Percentiles rank a stretch among this genome's conserved stretches.
Conservation (phyloP, 495 filamentous ascomycete genomes). For the Apiosordaria backusii region DNA sequence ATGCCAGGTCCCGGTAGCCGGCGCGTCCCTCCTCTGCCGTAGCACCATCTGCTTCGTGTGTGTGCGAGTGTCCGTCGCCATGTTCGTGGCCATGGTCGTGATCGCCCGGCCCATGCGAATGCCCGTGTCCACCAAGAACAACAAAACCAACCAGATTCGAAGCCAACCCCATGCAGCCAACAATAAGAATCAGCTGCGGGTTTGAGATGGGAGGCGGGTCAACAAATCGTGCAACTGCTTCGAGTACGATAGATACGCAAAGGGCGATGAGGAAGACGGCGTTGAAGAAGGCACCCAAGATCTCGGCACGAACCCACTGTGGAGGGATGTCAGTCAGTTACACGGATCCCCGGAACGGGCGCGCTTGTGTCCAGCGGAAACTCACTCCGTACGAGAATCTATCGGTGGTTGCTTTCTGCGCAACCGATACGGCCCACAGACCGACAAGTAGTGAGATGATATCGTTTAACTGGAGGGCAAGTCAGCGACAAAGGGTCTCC, state of each 20-base stretch:
- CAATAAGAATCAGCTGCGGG: constrained; percentile 78
- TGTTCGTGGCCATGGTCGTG: constrained; percentile 57
- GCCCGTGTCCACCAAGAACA: constrained; percentile 89
- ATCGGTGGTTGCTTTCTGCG: constrained; percentile 72
- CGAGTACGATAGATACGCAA: constrained; percentile 91
- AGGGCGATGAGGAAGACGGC: constrained; percentile 95
- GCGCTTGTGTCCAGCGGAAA: constrained; percentile 1
- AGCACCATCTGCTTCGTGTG: constrained; percentile 31
- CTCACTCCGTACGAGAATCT: constrained; percentile 91
- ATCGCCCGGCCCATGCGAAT: constrained; percentile 66
- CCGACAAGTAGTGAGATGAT: constrained; percentile 90
- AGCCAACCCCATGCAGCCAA: constrained; percentile 79
- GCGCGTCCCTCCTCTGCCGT: constrained; percentile 32
- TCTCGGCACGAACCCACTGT: constrained; percentile 94
- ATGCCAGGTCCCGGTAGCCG: constrained; percentile 14
- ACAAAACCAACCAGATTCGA: constrained; percentile 88
- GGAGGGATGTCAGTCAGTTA: constrained; percentile 27
- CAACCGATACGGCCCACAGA: constrained; percentile 90
- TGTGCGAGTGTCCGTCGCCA: constrained; percentile 42
- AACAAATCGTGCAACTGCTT: constrained; percentile 84
- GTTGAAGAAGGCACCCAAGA: constrained; percentile 90
- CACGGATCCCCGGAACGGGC: neutral
- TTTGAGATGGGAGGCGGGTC: constrained; percentile 82
- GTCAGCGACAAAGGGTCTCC: neutral
- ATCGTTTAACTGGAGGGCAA: constrained; percentile 73